Evolutionary conservation across 1,284 basidiomycete genomes (phyloP).

Genomic region (Puccinia hordei): DNA sequence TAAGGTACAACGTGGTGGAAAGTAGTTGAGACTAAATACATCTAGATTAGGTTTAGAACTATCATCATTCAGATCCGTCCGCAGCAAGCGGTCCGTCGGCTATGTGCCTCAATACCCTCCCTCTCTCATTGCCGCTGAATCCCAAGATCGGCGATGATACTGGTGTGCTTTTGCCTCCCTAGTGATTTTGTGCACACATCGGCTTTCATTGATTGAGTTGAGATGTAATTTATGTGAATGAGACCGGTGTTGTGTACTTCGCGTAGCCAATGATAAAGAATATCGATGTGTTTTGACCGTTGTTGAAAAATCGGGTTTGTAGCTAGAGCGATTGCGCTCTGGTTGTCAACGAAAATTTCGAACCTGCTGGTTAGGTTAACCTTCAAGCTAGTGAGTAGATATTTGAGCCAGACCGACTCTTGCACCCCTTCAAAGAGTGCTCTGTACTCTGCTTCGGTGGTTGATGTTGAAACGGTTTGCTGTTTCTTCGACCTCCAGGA

Average conservation of each 20-base stretch:
- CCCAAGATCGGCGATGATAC: background rate
- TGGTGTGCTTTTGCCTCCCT: background rate
- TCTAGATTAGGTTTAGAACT: too few species aligned
- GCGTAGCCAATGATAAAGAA: background rate
- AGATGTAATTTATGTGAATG: background rate
- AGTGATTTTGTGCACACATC: conserved; percentile 8
- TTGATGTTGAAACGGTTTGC: background rate
- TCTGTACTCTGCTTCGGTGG: background rate
- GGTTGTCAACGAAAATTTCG: conserved; percentile 5
- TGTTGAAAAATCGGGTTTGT: background rate
- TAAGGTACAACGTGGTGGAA: background rate
- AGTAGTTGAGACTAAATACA: background rate
- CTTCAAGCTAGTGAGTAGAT: background rate
- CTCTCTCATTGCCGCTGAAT: conserved; percentile 10
- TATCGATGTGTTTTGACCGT: conserved; percentile 1
- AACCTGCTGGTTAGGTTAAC: background rate
- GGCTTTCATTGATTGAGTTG: background rate
- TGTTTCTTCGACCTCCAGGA: conserved; percentile 16
- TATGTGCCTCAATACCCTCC: conserved; percentile 10
- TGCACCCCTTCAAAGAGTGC: conserved; percentile 9
- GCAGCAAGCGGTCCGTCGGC: too few species aligned
- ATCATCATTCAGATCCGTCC: too few species aligned
- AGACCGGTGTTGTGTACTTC: background rate
- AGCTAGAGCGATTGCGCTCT: background rate
- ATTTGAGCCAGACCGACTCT: background rate